Percentiles rank a stretch among this genome's conserved stretches.
Evolutionary conservation across 1,284 basidiomycete species (phyloP).

Genomic region (Austropuccinia psidii): DNA sequence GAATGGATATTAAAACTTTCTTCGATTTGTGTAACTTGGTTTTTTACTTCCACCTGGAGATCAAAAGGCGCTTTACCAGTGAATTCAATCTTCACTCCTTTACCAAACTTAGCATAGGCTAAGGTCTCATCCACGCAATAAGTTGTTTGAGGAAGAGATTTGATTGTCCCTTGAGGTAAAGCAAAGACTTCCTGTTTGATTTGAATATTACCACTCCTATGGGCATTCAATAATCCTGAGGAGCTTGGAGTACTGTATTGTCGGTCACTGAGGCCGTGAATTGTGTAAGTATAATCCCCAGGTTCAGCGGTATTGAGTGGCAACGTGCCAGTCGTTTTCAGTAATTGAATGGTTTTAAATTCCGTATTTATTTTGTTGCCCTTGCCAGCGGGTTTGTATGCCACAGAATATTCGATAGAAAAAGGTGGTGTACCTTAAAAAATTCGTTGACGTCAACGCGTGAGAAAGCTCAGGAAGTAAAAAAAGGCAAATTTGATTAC

Average conservation of each 20-base stretch:
- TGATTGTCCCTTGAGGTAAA: conserved; percentile 54
- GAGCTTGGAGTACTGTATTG: conserved; percentile 60
- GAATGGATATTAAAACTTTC: conserved; percentile 15
- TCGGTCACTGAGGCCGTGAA: conserved; percentile 76
- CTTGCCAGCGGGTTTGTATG: conserved; percentile 55
- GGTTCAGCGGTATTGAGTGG: conserved; percentile 70
- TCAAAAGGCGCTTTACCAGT: conserved; percentile 31
- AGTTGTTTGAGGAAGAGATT: conserved; percentile 16
- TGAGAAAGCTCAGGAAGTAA: too few relatives aligned
- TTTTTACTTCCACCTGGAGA: conserved; percentile 19
- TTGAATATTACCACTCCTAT: conserved; percentile 46
- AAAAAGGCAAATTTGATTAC: background rate
- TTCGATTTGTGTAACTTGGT: conserved; percentile 18
- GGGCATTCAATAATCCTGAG: conserved; percentile 48
- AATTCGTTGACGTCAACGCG: background rate
- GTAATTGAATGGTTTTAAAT: conserved; percentile 72
- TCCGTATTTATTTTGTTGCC: conserved; percentile 57
- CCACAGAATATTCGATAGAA: conserved; percentile 20
- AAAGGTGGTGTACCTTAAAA: conserved; percentile 27
- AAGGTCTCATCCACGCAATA: conserved; percentile 32
- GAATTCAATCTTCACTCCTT: conserved; percentile 27
- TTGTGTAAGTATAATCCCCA: conserved; percentile 77
- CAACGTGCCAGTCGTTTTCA: conserved; percentile 70
- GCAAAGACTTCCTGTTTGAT: conserved; percentile 26
- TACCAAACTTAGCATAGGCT: background rate